A percentile compares a stretch with the other conserved stretches of the same genome.
Conservation (phyloP, 2,329 filamentous ascomycete genomes). For the Colletotrichum lini region DNA sequence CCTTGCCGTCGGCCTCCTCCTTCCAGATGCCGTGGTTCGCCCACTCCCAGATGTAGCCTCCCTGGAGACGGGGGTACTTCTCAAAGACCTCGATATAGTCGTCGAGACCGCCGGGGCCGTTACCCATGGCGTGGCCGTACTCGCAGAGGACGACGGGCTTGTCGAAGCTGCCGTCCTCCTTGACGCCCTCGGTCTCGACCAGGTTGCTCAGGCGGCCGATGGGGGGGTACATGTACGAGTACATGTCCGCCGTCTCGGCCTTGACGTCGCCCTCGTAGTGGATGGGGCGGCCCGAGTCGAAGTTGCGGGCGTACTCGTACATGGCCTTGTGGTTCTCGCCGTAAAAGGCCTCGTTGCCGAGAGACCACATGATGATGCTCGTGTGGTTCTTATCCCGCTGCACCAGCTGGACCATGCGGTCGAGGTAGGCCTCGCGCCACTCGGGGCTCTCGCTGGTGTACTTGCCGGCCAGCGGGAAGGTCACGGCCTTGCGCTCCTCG, state of each 20-base stretch:
- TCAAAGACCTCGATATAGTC: conserved; percentile 78
- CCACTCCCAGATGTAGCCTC: conserved; percentile 79
- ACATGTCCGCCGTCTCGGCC: conserved; percentile 75
- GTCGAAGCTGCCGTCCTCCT: conserved; percentile 58
- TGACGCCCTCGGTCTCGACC: conserved; percentile 58
- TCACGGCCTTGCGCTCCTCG: conserved; percentile 71
- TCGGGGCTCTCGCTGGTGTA: conserved; percentile 73
- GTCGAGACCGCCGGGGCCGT: conserved; percentile 78
- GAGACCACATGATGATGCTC: conserved; percentile 80
- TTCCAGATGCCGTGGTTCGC: conserved; percentile 72
- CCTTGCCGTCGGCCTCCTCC: conserved; percentile 57
- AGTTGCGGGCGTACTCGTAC: conserved; percentile 72
- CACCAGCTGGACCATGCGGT: conserved; percentile 75
- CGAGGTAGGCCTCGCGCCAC: conserved; percentile 76
- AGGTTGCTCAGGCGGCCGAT: conserved; percentile 66
- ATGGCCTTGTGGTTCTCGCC: conserved; percentile 78
- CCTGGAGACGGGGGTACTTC: conserved; percentile 72
- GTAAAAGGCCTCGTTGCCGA: conserved; percentile 82
- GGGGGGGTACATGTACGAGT: conserved; percentile 76
- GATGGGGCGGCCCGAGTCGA: conserved; percentile 71
- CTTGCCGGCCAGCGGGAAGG: conserved; percentile 67
- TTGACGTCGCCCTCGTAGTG: conserved; percentile 78
- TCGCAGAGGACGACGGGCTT: conserved; percentile 74
- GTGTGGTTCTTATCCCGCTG: conserved; percentile 80
- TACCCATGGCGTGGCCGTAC: conserved; percentile 79